Base-by-base conservation (phyloP, 768 basidiomycete species). In the Coprinopsis strossmayeri region DNA sequence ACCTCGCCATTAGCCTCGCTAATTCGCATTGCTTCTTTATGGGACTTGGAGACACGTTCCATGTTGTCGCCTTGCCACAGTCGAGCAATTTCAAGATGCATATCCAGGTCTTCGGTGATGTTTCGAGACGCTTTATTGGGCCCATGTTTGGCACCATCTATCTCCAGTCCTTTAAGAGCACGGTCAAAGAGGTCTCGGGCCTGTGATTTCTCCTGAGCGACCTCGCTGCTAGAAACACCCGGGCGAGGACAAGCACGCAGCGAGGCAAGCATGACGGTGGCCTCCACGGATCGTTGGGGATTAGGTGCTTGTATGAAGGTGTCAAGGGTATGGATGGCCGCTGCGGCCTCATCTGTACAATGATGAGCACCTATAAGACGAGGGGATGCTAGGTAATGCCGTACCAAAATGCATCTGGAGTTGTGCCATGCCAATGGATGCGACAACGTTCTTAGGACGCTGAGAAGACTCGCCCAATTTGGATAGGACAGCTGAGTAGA, bases 21-120 rank as follows among this genome's bases (percentile, higher is more conserved):
- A 48, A 87, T 78, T 42, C 79, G 69, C 43, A 85, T 61, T 0
- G 92, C 91, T 44, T 90, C 84, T 52, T 78, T 77, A 46, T 91
- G 74, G 1, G 89, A 87, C 51, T 76, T 81, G 3, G 78, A 69
- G 47, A 87, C 83, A 44, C 84, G 81, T 23, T 89, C 89, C 12
- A 84, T 54, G 59, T 74, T 83, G 51, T 93, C 89, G 2, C 77
- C 82, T 57, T 89, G 87, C 88, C 92, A 97, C 47, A 96, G 63
- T 39, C 83, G 79, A 10, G 91, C 91, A 51, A 97, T 82, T 62
- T 97, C 94, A n/a, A 84, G 68, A 55, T 91, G 86, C 77, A 97
- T 81, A 51, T 95, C 88, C 45, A 87, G 69, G 58, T 99, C 95
- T 12, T 87, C 81, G 0, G 72, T 71, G 42, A 92, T 74, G 18